Evolutionary conservation across 371 early-diverging fungal genomes (phyloP).

Genomic region (Mucor plumbeus): DNA sequence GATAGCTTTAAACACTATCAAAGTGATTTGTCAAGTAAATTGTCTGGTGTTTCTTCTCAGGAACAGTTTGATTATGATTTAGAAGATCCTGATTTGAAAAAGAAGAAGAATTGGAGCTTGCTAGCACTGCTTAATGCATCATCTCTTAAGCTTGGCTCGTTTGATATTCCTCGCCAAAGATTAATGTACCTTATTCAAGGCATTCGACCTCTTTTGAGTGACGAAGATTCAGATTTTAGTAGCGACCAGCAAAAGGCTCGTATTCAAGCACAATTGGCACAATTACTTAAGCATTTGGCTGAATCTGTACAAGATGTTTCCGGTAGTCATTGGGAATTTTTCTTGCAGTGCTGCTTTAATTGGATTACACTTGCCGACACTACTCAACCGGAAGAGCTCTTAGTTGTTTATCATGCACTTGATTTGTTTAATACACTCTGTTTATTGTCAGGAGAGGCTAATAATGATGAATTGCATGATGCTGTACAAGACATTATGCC

Average conservation of each 20-base stretch:
- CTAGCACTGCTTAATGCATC: constrained; percentile 45
- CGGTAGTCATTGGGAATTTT: constrained; percentile 63
- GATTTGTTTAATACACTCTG: constrained; percentile 20
- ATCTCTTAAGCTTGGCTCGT: constrained; percentile 32
- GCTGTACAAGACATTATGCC: constrained; percentile 14
- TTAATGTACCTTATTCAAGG: constrained; percentile 53
- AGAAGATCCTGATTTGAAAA: constrained; percentile 27
- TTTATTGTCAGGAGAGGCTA: neutral
- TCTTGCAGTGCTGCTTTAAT: constrained; percentile 47
- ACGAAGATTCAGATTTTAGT: constrained; percentile 10
- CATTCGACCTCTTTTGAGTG: constrained; percentile 47
- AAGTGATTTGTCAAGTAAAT: constrained; percentile 46
- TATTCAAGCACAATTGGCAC: constrained; percentile 44
- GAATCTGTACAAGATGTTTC: constrained; percentile 58
- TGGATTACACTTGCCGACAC: constrained; percentile 47
- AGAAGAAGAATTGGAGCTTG: constrained; percentile 28
- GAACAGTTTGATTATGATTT: constrained; percentile 31
- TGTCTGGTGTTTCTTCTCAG: constrained; percentile 34
- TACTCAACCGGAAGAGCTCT: constrained; percentile 24
- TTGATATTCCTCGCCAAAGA: constrained; percentile 56
- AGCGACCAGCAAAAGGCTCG: constrained; percentile 26
- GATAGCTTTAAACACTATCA: constrained; percentile 37
- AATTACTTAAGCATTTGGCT: constrained; percentile 46
- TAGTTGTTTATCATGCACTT: constrained; percentile 25
- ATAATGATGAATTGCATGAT: constrained; percentile 23